These are phyloP conservation scores for Cryptosporidium sp. DNA, from an alignment of 169 alveolate genomes.

Conservation along the genomic window DNA sequence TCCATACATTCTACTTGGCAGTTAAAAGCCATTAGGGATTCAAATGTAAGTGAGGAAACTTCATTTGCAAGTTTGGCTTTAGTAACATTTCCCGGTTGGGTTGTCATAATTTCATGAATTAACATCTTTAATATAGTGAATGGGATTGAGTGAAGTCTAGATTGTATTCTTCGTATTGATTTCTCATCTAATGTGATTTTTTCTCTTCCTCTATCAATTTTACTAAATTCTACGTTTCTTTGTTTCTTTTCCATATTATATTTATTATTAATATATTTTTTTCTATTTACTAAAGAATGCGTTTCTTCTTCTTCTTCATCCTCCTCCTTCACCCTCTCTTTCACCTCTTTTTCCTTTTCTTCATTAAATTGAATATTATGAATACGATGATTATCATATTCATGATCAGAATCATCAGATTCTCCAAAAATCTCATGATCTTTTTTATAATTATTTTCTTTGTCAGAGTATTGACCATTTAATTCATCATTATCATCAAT, in stretches of 20 bases:
- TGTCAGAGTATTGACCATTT: background rate
- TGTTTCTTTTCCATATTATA: background rate
- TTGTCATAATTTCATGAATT: constrained; percentile 50
- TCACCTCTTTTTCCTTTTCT: background rate
- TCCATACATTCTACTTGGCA: constrained; percentile 55
- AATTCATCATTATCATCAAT: constrained; percentile 16
- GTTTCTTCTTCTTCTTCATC: background rate
- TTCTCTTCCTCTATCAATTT: background rate
- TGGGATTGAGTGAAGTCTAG: constrained; percentile 46
- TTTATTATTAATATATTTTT: background rate
- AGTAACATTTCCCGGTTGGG: constrained; percentile 58
- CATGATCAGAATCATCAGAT: too few species aligned
- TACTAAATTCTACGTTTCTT: too few species aligned
- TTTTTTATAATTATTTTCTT: background rate
- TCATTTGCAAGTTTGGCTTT: constrained; percentile 54
- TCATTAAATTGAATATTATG: background rate
- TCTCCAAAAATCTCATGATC: background rate
- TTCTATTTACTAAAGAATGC: background rate
- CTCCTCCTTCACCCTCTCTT: background rate
- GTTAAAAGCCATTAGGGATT: constrained; percentile 57
- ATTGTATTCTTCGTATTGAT: constrained; percentile 41
- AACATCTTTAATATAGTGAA: constrained; percentile 37
- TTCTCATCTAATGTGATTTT: constrained; percentile 16
- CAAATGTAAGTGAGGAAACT: constrained; percentile 29
- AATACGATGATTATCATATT: too few species aligned